A percentile compares a stretch with the other conserved stretches of the same genome.
These are phyloP conservation scores for Ilex aquifolium DNA, from an alignment of 257 asterid genomes.

Conservation along the genomic window DNA sequence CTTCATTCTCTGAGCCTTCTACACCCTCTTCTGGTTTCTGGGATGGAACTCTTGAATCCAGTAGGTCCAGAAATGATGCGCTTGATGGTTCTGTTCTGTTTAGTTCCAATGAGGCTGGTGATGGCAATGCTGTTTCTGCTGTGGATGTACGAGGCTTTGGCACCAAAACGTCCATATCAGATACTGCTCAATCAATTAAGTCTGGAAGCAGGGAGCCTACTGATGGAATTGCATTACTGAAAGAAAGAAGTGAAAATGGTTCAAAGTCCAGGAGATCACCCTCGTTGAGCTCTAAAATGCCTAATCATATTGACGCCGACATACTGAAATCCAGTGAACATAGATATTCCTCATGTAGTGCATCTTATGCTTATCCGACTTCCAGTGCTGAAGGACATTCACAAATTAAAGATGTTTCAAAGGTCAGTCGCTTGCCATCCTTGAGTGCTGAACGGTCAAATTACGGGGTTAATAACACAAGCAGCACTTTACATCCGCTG, in stretches of 20 bases:
- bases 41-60: slow-evolving; percentile 43
- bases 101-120: slow-evolving; percentile 21
- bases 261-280: slow-evolving; percentile 24
- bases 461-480: slow-evolving; percentile 18
- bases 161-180: slow-evolving; percentile 16
- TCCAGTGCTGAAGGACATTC: slow-evolving; percentile 11
- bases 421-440: slow-evolving; percentile 22
- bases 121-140: slow-evolving; percentile 9
- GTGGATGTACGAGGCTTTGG: slow-evolving; percentile 18
- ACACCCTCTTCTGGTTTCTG: slow-evolving; percentile 62
- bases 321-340: slow-evolving; percentile 16
- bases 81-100: slow-evolving; percentile 18
- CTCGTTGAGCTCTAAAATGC: slow-evolving; percentile 16
- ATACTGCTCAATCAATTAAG: slow-evolving; percentile 16
- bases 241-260: slow-evolving; percentile 22
- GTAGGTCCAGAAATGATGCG: slow-evolving; percentile 33
- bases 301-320: slow-evolving; percentile 10
- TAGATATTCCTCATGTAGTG: slow-evolving; percentile 17
- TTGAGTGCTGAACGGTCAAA: slow-evolving; percentile 17
- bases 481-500: slow-evolving; percentile 19
- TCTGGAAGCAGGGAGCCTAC: slow-evolving; percentile 25
- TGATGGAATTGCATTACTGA: slow-evolving; percentile 9
- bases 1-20: slow-evolving; percentile 45
- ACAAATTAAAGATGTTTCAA: slow-evolving; percentile 14
- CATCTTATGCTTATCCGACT: slow-evolving; percentile 2